A percentile compares a stretch with the other conserved stretches of the same genome.
Conservation (phyloP, 805 yeast genomes). For the Teunomyces funiuensis region DNA sequence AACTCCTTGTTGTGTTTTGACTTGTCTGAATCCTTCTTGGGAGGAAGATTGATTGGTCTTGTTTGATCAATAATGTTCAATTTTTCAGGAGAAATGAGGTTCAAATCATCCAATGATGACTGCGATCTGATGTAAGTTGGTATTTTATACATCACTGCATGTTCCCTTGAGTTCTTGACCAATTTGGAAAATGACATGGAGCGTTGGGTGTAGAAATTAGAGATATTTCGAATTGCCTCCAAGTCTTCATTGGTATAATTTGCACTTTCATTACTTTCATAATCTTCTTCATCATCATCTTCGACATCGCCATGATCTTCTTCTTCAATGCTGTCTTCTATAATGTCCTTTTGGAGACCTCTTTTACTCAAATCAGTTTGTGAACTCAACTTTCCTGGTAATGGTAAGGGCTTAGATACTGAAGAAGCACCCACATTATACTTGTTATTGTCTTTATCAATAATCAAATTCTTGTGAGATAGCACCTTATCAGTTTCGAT, state of each 20-base stretch:
- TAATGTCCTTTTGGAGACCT: slow-evolving; percentile 7
- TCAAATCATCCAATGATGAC: slow-evolving; percentile 55
- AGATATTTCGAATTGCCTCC: slow-evolving; percentile 36
- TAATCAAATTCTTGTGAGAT: slow-evolving; percentile 27
- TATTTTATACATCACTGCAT: slow-evolving; percentile 32
- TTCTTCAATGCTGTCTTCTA: slow-evolving; percentile 18
- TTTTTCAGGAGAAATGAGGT: slow-evolving; percentile 61
- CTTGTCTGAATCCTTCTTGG: slow-evolving; percentile 54
- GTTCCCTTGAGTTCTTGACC: slow-evolving; percentile 33
- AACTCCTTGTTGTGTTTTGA: slow-evolving; percentile 58
- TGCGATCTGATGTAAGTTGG: slow-evolving; percentile 42
- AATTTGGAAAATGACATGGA: slow-evolving; percentile 33
- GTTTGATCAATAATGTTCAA: slow-evolving; percentile 54
- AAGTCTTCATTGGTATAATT: slow-evolving; percentile 24
- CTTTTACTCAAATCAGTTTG: slow-evolving; percentile 9
- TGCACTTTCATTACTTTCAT: slow-evolving; percentile 11
- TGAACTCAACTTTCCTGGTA: slow-evolving; percentile 27
- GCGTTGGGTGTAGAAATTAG: slow-evolving; percentile 36
- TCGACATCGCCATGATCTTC: slow-evolving; percentile 13
- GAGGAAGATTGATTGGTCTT: slow-evolving; percentile 73
- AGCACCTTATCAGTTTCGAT: slow-evolving; percentile 11
- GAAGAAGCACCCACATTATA: slow-evolving; percentile 15
- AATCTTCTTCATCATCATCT: slow-evolving; percentile 9
- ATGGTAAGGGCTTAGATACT: slow-evolving; percentile 25
- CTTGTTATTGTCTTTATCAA: slow-evolving; percentile 23